These are phyloP conservation scores for Ormosia emarginata DNA, from an alignment of 306 rosid species.

Conservation along the genomic window DNA sequence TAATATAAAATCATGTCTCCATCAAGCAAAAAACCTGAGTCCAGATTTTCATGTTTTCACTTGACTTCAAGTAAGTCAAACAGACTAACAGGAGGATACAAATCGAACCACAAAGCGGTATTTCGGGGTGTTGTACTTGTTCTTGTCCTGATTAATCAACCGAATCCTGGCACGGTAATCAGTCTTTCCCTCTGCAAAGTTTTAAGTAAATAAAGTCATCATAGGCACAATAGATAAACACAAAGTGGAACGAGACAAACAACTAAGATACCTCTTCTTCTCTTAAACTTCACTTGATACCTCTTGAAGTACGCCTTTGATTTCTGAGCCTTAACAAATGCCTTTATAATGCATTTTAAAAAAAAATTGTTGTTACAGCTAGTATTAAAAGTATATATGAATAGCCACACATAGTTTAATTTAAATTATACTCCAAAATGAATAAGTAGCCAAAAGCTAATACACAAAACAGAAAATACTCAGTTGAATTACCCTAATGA, in stretches of 20 bases:
- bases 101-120: constrained; percentile 77
- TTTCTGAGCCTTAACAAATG: constrained; percentile 34
- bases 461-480: background rate
- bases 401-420: background rate
- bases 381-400: background rate
- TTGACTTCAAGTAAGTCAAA: background rate
- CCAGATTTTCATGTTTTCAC: background rate
- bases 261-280: constrained; percentile 35
- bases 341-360: background rate
- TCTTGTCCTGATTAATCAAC: constrained; percentile 87
- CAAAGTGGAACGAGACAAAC: background rate
- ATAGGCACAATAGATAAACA: background rate
- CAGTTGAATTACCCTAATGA: background rate
- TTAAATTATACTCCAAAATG: background rate
- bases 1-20: background rate
- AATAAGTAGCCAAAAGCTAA: background rate
- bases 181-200: constrained; percentile 75
- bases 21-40: background rate
- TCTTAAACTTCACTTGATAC: constrained; percentile 46
- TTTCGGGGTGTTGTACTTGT: constrained; percentile 87
- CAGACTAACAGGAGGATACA: constrained; percentile 56
- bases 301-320: constrained; percentile 43
- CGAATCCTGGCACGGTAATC: constrained; percentile 90
- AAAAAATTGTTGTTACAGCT: background rate
- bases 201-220: background rate